A percentile compares a stretch with the other conserved stretches of the same genome.
Evolutionary conservation across 2,329 filamentous ascomycete genomes (phyloP).

Genomic region (Akanthomyces lecanii): DNA sequence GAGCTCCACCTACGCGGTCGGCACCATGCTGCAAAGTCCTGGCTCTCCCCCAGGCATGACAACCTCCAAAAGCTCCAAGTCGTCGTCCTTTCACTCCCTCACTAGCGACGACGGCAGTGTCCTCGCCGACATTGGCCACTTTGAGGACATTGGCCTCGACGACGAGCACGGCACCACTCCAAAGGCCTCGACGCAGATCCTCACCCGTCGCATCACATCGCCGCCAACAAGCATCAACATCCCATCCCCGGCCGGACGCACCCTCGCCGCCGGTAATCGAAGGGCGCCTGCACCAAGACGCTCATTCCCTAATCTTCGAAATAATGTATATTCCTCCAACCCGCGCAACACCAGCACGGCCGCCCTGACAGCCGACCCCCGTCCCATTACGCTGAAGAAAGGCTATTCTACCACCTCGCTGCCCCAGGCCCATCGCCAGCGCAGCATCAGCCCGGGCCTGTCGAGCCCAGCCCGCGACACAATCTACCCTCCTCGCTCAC

Average conservation of each 20-base stretch:
- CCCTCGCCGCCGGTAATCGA: constrained; percentile 28
- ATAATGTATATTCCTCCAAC: constrained; percentile 43
- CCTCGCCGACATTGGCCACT: constrained; percentile 72
- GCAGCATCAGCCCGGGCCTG: constrained; percentile 49
- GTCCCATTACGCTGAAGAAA: constrained; percentile 27
- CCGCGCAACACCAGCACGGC: constrained; percentile 48
- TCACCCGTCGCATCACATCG: constrained; percentile 30
- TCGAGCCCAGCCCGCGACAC: constrained; percentile 43
- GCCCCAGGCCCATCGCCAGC: constrained; percentile 36
- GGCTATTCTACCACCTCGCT: constrained; percentile 35
- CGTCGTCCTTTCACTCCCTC: constrained; percentile 80
- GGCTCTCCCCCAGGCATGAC: constrained; percentile 59
- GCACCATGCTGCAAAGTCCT: constrained; percentile 29
- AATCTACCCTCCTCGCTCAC: constrained; percentile 34
- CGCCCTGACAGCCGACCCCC: constrained; percentile 33
- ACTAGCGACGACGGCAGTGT: constrained; percentile 68
- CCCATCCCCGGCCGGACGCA: constrained; percentile 22
- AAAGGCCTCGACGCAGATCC: constrained; percentile 43
- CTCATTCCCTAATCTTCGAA: constrained; percentile 42
- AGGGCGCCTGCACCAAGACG: constrained; percentile 35
- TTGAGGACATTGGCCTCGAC: constrained; percentile 89
- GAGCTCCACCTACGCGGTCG: constrained; percentile 31
- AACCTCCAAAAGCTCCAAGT: constrained; percentile 82
- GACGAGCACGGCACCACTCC: constrained; percentile 48
- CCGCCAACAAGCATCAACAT: constrained; percentile 19